Evolutionary conservation across 345 rosid genomes (phyloP).

Genomic region (Abelmoschus esculentus): DNA sequence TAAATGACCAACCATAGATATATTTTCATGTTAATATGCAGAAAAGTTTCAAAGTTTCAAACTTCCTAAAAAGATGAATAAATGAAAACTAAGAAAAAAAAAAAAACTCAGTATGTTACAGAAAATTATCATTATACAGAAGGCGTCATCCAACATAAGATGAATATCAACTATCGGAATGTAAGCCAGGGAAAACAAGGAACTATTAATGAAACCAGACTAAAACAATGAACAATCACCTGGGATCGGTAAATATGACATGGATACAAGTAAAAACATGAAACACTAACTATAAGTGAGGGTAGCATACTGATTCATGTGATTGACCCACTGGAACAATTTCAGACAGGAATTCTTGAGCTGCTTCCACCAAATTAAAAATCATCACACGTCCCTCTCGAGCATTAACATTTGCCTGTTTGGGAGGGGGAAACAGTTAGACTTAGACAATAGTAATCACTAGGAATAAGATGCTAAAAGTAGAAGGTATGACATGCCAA

Average conservation of each 20-base stretch:
- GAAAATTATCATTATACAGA: not conserved
- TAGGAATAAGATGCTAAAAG: conserved; percentile 1
- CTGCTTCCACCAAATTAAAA: conserved; percentile 92
- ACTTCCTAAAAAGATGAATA: not conserved
- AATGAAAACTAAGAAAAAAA: conserved; percentile 2
- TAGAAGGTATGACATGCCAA: not conserved
- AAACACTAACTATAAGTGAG: conserved; percentile 2
- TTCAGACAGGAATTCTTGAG: conserved; percentile 93
- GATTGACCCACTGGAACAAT: conserved; percentile 45
- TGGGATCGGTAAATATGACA: conserved; percentile 2
- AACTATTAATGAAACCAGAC: not conserved
- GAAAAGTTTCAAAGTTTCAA: conserved; percentile 1
- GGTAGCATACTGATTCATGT: conserved; percentile 48
- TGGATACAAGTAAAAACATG: not conserved
- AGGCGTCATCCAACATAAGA: not conserved
- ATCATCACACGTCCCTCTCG: conserved; percentile 97
- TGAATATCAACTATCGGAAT: not conserved
- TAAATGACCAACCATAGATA: not conserved
- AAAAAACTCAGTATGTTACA: not conserved
- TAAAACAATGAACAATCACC: not conserved
- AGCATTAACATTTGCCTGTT: conserved; percentile 72
- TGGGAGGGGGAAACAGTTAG: not conserved
- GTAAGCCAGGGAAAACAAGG: not conserved
- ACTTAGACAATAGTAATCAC: not conserved
- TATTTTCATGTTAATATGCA: not conserved